A percentile compares a stretch with the other conserved stretches of the same genome.
These are phyloP conservation scores for Sporothrix luriei DNA, from an alignment of 2,329 filamentous ascomycete genomes.

Conservation along the genomic window DNA sequence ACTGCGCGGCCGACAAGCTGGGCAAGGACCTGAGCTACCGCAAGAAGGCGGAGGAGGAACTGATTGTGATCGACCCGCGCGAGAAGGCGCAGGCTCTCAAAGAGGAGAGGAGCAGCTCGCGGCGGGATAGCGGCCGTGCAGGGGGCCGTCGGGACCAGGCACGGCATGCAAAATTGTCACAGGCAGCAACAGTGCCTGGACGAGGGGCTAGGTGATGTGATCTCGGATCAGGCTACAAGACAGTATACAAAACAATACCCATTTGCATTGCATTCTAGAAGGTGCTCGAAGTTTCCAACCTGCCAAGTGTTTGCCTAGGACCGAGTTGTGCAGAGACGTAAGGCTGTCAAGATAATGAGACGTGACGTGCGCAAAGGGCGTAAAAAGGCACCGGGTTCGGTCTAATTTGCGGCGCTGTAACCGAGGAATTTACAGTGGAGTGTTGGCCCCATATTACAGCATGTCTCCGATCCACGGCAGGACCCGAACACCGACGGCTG, in stretches of 20 bases:
- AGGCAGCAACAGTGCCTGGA: slow-evolving; percentile 56
- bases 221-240: slow-evolving; percentile 2
- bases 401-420: neutral
- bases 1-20: slow-evolving; percentile 83
- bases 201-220: slow-evolving; percentile 56
- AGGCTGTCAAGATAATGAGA: neutral
- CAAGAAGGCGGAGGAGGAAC: slow-evolving; percentile 84
- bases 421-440: slow-evolving; percentile 12
- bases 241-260: slow-evolving; percentile 27
- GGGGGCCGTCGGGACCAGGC: slow-evolving; percentile 60
- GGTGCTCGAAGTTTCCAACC: neutral
- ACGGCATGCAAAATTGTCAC: slow-evolving; percentile 59
- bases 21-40: slow-evolving; percentile 93
- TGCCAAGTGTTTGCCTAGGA: neutral
- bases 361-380: neutral
- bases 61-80: slow-evolving; percentile 89
- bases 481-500: neutral
- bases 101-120: slow-evolving; percentile 63
- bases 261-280: slow-evolving; percentile 18
- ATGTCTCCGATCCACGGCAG: neutral
- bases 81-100: slow-evolving; percentile 76
- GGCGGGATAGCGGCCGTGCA: slow-evolving; percentile 48
- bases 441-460: neutral
- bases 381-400: neutral
- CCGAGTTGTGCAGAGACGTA: neutral